These are phyloP conservation scores for Leonotis leonurus DNA, from an alignment of 257 asterid genomes.

Conservation along the genomic window DNA sequence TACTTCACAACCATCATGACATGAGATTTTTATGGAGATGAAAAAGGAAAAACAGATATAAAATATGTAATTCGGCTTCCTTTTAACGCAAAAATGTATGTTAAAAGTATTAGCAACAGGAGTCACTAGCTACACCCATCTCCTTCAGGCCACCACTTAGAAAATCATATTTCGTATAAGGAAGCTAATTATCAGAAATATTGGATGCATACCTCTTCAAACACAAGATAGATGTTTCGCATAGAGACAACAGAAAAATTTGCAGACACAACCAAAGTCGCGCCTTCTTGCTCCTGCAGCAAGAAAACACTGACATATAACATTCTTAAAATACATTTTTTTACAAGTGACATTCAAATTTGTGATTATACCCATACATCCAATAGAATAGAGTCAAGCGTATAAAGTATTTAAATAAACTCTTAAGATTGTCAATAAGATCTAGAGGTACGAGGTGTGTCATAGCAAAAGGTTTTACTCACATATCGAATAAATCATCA, in stretches of 20 bases:
- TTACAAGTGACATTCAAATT: no score
- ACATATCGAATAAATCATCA: no score
- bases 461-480: not conserved
- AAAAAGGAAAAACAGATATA: not conserved
- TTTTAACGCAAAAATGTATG: not conserved
- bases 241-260: conserved; percentile 70
- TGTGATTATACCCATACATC: no score
- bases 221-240: conserved; percentile 73
- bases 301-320: conserved; percentile 11
- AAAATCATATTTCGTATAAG: not conserved
- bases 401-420: not conserved
- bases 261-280: conserved; percentile 72
- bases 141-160: not conserved
- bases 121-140: not conserved
- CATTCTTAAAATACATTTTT: not conserved
- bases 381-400: no score
- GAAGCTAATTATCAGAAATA: not conserved
- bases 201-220: conserved; percentile 59
- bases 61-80: not conserved
- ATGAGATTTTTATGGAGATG: not conserved
- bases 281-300: conserved; percentile 83
- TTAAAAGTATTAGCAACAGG: not conserved
- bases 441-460: not conserved
- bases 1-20: not conserved
- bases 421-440: not conserved